Base-by-base conservation (phyloP, 2,329 filamentous ascomycete genomes). In the Apiospora hydei region DNA sequence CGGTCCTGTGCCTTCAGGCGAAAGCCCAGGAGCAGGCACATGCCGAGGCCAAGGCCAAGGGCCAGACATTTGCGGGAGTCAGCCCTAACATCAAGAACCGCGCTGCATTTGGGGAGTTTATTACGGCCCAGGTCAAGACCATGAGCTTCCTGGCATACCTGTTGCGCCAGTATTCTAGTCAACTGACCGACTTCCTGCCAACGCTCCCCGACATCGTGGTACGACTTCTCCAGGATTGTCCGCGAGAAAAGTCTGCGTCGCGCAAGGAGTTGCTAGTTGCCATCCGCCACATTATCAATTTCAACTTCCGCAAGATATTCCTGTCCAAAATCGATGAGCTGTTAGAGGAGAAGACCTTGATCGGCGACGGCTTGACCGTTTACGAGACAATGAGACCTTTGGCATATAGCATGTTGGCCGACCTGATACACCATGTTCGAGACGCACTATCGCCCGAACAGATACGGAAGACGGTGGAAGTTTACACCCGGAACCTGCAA, bases 131-230 rank as follows among this genome's bases (percentile, higher is more conserved):
- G 81, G 96, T 99, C 21, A 98, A 99, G 86, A 98, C 96, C 0
- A 98, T 99, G 96, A 98, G 95, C 78, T 99, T 99, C 78, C 82
- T 99, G 76, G 97, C 97, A 0, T 99, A 98, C 79, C 85, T 99
- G 0, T 88, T 99, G 16, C 88, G 96, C 61, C 93, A 97, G 67
- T 97, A 98, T 81, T 91, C 95, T 2, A 92, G 93, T 72, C 93
- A 98, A 75, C 85, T 99, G 13, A 90, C 91, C 14, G 96, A 99
- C 77, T 98, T 99, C 77, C 85, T 99, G 41, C 92, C 91, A 0
- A 92, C 91, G 0, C 85, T 99, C 21, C 96, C 96, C 0, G 92
- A 93, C 46, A 96, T 98, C 49, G 94, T 98, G 3, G 94, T 99
- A 8, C 90, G 96, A 7, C 84, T 99, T 66, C 86, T 99, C 66